These are phyloP conservation scores for Clarireedia homoeocarpa DNA, from an alignment of 2,329 filamentous ascomycete genomes.

Conservation along the genomic window DNA sequence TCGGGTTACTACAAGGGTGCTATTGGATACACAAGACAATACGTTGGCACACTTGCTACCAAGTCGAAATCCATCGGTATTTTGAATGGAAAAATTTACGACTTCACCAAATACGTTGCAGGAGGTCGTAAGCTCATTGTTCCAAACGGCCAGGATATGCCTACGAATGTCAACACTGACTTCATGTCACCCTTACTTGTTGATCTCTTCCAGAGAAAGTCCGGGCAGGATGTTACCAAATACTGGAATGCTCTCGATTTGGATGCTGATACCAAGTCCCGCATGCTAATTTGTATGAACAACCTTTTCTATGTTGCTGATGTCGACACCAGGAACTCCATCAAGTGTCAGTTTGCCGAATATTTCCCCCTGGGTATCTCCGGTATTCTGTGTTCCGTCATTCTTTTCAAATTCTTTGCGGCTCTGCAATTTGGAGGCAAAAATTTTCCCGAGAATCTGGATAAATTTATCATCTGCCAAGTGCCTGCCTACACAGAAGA, in stretches of 20 bases:
- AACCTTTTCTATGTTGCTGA: conserved; percentile 93
- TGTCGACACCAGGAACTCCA: conserved; percentile 82
- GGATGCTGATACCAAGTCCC: conserved; percentile 44
- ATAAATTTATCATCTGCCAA: conserved; percentile 97
- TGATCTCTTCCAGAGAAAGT: conserved; percentile 64
- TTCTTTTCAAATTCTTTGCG: conserved; percentile 94
- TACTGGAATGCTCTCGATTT: conserved; percentile 69
- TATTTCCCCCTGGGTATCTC: conserved; percentile 87
- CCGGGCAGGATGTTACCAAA: conserved; percentile 76
- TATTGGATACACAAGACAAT: conserved; percentile 73
- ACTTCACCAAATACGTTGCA: conserved; percentile 73
- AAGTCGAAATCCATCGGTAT: conserved; percentile 66
- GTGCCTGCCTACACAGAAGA: conserved; percentile 98
- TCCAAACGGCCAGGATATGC: conserved; percentile 42
- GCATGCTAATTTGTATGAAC: conserved; percentile 79
- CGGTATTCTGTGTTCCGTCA: conserved; percentile 68
- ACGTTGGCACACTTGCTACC: conserved; percentile 61
- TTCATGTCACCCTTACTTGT: conserved; percentile 78
- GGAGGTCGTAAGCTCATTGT: conserved; percentile 63
- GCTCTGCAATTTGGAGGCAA: conserved; percentile 90
- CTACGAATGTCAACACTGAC: conserved; percentile 48
- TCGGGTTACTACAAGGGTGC: conserved; percentile 77
- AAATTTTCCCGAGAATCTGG: conserved; percentile 87
- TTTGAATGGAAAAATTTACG: conserved; percentile 74
- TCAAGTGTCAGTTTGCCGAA: conserved; percentile 75